A percentile compares a stretch with the other conserved stretches of the same genome.
Evolutionary conservation across 2,329 filamentous ascomycete species (phyloP).

Genomic region (Fusarium nematophilum): DNA sequence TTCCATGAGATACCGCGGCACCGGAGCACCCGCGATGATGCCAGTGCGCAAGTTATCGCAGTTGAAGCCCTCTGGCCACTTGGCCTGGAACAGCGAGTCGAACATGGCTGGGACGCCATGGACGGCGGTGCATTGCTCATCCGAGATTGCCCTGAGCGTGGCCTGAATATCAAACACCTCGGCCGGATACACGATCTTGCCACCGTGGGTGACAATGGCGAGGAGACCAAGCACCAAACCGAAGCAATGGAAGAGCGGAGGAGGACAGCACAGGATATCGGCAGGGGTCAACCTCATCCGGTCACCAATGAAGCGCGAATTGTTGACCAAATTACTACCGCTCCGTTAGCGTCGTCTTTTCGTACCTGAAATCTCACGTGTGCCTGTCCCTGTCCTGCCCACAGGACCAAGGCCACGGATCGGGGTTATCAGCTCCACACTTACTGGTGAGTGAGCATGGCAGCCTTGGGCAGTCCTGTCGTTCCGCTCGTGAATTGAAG

Average conservation of each 20-base stretch:
- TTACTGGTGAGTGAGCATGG: constrained; percentile 79
- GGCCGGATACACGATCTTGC: constrained; percentile 79
- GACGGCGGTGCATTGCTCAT: constrained; percentile 77
- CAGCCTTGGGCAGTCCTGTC: constrained; percentile 78
- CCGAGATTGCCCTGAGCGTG: constrained; percentile 73
- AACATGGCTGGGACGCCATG: constrained; percentile 90
- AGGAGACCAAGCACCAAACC: constrained; percentile 82
- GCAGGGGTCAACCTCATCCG: constrained; percentile 75
- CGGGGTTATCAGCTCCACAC: constrained; percentile 32
- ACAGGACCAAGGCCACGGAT: not conserved
- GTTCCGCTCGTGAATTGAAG: constrained; percentile 82
- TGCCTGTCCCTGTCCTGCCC: not conserved
- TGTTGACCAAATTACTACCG: constrained; percentile 69
- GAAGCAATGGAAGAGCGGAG: constrained; percentile 88
- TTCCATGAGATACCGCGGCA: constrained; percentile 80
- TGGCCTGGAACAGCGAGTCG: constrained; percentile 69
- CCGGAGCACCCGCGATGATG: constrained; percentile 82
- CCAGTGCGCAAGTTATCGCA: constrained; percentile 74
- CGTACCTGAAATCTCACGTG: not conserved
- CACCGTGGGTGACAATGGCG: constrained; percentile 78
- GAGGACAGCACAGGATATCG: constrained; percentile 82
- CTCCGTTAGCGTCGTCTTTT: constrained; percentile 12
- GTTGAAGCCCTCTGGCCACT: constrained; percentile 54
- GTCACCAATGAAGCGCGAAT: constrained; percentile 77
- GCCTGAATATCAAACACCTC: constrained; percentile 78